Evolutionary conservation across 495 filamentous ascomycete genomes (phyloP).

Genomic region (Aspergillus diversus): DNA sequence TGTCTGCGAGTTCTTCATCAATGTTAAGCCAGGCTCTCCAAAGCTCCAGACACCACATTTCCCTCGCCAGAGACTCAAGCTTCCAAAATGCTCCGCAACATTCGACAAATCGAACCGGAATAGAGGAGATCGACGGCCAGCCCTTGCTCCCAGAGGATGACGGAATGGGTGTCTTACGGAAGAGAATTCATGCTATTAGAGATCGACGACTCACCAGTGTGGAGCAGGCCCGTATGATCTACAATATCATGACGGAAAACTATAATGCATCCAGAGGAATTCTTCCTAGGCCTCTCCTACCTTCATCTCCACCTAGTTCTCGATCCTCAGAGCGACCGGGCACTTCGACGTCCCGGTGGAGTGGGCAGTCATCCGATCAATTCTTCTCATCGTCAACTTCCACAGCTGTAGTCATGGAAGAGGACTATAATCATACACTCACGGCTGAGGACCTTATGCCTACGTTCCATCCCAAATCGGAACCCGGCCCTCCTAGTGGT

Average conservation of each 20-base stretch:
- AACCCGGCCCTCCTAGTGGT: slow-evolving; percentile 40
- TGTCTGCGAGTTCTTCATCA: not conserved
- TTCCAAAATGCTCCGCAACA: slow-evolving; percentile 4
- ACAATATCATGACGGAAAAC: slow-evolving; percentile 78
- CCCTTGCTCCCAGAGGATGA: slow-evolving; percentile 81
- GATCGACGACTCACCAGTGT: slow-evolving; percentile 60
- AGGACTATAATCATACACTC: slow-evolving; percentile 65
- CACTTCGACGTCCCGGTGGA: slow-evolving; percentile 39
- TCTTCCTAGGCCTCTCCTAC: slow-evolving; percentile 31
- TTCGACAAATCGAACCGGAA: slow-evolving; percentile 17
- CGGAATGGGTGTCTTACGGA: slow-evolving; percentile 78
- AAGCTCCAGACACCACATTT: slow-evolving; percentile 7
- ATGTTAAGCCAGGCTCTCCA: not conserved
- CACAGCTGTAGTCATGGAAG: slow-evolving; percentile 32
- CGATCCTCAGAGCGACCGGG: slow-evolving; percentile 39
- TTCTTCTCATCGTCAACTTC: slow-evolving; percentile 34
- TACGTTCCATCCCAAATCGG: slow-evolving; percentile 63
- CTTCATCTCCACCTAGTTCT: slow-evolving; percentile 40
- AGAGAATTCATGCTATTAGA: slow-evolving; percentile 78
- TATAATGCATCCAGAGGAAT: slow-evolving; percentile 59
- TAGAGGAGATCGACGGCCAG: slow-evolving; percentile 28
- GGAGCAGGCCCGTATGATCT: slow-evolving; percentile 84
- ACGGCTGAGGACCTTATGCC: slow-evolving; percentile 71
- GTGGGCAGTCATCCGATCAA: slow-evolving; percentile 33
- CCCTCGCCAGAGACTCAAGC: slow-evolving; percentile 5